Percentiles rank a stretch among this genome's conserved stretches.
Conservation (phyloP, 345 rosid species). For the Rhizophora apiculata region DNA sequence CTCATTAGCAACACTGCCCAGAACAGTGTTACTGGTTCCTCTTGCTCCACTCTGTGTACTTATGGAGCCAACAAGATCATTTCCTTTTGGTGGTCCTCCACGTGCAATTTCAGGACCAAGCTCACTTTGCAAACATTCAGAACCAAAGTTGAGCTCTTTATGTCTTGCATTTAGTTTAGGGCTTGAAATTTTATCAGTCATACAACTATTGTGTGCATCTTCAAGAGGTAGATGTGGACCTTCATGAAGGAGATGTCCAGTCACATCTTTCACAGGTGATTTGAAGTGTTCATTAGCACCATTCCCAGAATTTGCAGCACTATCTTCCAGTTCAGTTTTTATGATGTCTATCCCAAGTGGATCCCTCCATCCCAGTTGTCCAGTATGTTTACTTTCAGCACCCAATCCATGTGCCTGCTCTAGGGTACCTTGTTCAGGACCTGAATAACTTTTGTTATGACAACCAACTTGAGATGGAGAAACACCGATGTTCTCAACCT, state of each 20-base stretch:
- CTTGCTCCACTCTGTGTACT: slow-evolving; percentile 11
- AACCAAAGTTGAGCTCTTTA: slow-evolving; percentile 18
- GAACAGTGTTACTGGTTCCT: slow-evolving; percentile 5
- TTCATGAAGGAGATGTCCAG: not conserved
- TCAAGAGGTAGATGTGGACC: slow-evolving; percentile 5
- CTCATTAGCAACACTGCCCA: slow-evolving; percentile 18
- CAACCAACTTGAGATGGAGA: slow-evolving; percentile 23
- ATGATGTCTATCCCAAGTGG: slow-evolving; percentile 11
- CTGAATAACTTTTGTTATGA: slow-evolving; percentile 9
- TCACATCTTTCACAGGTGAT: not conserved
- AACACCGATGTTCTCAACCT: slow-evolving; percentile 20
- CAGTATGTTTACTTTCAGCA: not conserved
- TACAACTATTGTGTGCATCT: slow-evolving; percentile 13
- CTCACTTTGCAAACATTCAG: slow-evolving; percentile 7
- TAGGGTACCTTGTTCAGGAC: slow-evolving; percentile 10
- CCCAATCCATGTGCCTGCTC: slow-evolving; percentile 10
- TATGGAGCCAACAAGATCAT: slow-evolving; percentile 13
- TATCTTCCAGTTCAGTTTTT: slow-evolving; percentile 15
- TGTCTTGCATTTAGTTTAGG: slow-evolving; percentile 4
- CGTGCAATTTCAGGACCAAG: slow-evolving; percentile 10
- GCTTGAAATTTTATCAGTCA: slow-evolving; percentile 1
- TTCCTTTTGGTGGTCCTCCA: slow-evolving; percentile 21
- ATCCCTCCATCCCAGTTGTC: slow-evolving; percentile 13
- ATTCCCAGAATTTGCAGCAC: slow-evolving; percentile 13
- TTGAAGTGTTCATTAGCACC: slow-evolving; percentile 13